Evolutionary conservation across 1,284 basidiomycete species (phyloP).

Genomic region (Sanghuangporus sanghuang): DNA sequence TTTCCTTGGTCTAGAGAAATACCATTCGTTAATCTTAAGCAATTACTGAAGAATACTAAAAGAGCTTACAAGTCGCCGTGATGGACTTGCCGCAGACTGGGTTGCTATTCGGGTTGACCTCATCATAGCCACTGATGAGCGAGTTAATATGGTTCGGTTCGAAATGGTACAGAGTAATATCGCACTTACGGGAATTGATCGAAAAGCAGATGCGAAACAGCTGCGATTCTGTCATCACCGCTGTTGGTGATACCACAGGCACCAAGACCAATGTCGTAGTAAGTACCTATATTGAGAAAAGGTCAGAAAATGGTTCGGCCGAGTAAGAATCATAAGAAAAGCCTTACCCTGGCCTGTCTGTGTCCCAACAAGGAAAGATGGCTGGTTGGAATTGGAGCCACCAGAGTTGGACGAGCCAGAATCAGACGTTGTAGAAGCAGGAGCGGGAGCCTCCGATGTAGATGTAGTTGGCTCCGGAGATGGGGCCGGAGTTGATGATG

Average conservation of each 20-base stretch:
- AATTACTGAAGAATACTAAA: background rate
- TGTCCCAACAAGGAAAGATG: too few relatives aligned
- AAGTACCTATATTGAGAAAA: constrained; percentile 16
- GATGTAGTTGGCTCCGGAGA: background rate
- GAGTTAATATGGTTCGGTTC: constrained; percentile 1
- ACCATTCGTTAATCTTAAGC: constrained; percentile 8
- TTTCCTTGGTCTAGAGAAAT: constrained; percentile 28
- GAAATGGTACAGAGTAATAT: background rate
- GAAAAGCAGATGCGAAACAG: constrained; percentile 34
- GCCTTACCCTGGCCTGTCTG: constrained; percentile 11
- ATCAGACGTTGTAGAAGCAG: background rate
- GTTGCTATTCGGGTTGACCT: constrained; percentile 38
- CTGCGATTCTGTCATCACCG: constrained; percentile 30
- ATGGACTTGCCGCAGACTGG: constrained; percentile 40
- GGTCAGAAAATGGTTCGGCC: background rate
- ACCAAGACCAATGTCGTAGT: constrained; percentile 25
- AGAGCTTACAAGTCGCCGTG: constrained; percentile 29
- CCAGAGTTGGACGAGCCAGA: background rate
- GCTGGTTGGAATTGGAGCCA: background rate
- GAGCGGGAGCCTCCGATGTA: background rate
- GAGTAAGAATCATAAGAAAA: background rate
- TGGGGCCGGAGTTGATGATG: background rate
- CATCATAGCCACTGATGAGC: constrained; percentile 25
- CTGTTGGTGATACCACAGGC: constrained; percentile 27
- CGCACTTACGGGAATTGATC: constrained; percentile 33